These are phyloP conservation scores for Pythium myriotylum DNA, from an alignment of 352 stramenopile genomes.

Conservation along the genomic window DNA sequence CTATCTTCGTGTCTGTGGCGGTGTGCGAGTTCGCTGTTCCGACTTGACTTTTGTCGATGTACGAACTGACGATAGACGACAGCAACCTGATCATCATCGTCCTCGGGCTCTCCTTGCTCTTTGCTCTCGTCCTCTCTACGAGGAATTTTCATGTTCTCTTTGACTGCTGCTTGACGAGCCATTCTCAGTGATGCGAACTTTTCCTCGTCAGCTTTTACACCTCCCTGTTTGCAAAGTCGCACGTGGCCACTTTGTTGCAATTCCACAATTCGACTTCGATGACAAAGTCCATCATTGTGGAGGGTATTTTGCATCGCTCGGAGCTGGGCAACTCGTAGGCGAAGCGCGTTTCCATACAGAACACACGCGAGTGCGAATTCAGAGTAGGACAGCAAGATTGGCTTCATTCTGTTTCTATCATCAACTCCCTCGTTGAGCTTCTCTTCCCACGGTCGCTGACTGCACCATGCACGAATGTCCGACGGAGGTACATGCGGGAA, in stretches of 20 bases:
- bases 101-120: constrained; percentile 6
- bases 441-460: constrained; percentile 8
- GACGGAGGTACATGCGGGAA: constrained; percentile 12
- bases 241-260: constrained; percentile 74
- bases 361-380: constrained; percentile 70
- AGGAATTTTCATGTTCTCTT: background rate
- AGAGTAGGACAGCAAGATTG: constrained; percentile 37
- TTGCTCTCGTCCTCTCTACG: constrained; percentile 13
- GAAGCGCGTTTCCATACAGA: constrained; percentile 41
- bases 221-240: constrained; percentile 46
- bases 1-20: constrained; percentile 25
- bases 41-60: background rate
- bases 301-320: constrained; percentile 21
- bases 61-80: constrained; percentile 30
- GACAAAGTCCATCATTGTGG: constrained; percentile 49
- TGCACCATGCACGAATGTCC: constrained; percentile 24
- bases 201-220: background rate
- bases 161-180: constrained; percentile 6
- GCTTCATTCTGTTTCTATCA: background rate
- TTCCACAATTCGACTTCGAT: constrained; percentile 69
- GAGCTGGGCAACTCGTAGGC: constrained; percentile 31
- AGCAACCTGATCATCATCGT: constrained; percentile 18
- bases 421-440: background rate
- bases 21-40: background rate
- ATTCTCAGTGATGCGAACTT: background rate